Evolutionary conservation across 2,329 filamentous ascomycete genomes (phyloP), one percentile per base, ranked within the genome.

Genomic region (Colletotrichum kahawae): DNA sequence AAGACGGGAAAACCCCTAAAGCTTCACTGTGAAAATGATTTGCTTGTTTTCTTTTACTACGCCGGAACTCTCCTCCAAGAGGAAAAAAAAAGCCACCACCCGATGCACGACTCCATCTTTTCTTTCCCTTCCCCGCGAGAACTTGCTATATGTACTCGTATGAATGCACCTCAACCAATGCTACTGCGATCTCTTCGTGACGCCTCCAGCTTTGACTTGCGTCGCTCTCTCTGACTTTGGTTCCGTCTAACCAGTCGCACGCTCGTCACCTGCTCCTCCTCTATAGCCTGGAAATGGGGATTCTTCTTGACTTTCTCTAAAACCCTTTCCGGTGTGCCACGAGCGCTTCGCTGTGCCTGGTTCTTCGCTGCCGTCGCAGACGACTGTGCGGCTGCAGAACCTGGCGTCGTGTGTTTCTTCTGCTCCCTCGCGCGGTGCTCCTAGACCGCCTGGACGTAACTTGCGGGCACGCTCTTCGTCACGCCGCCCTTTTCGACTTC

Each of bases 401-500:
- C 10, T n/a, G 60, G 33, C n/a, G 9, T 27, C 36, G 18, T 60
- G 48, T 56, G 34, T 54, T 64, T 38, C 13, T 51, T 64, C 59
- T 56, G 24, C 24, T 57, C 56, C 67, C 29, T 63, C 33, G 60
- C 65, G 64, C 48, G 65, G 51, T 77, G 48, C 77, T 78, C 79
- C 84, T 87, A 94, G 66, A 95, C 91, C 80, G 93, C 91, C 84
- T 95, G 94, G 75, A 98, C 91, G 87, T 98, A 99, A 83, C 95
- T 98, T 48, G 96, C 96, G 60, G 97, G 97, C 69, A 99, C 97
- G 83, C 95, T 98, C 82, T 93, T 96, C 64, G 93, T 95, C 54
- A 92, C 88, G 2, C 96, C 96, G 21, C 95, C 95, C 84, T 95
- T 95, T 87, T 98, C 97, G 21, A 99, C 97, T 86, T 98, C 97